A percentile compares a stretch with the other conserved stretches of the same genome.
These are phyloP conservation scores for Nepenthes alata DNA, from an alignment of 179 eudicot species.

Conservation along the genomic window DNA sequence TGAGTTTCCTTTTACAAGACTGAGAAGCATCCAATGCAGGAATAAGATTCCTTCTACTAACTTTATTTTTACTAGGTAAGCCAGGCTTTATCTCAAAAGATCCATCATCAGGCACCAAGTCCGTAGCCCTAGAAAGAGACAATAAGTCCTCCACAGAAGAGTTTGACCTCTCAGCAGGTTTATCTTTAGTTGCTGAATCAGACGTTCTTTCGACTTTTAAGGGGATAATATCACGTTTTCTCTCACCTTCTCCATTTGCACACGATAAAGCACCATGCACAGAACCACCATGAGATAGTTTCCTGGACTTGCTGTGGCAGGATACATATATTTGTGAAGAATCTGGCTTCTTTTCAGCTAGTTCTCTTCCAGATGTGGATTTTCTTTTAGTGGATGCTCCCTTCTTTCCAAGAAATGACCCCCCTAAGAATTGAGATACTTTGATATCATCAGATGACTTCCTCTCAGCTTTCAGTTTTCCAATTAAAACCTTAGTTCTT, in stretches of 20 bases:
- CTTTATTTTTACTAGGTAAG: slow-evolving; percentile 14
- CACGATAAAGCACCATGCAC: slow-evolving; percentile 26
- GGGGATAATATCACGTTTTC: slow-evolving; percentile 7
- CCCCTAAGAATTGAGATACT: slow-evolving; percentile 31
- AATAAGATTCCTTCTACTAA: slow-evolving; percentile 18
- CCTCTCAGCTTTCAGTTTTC: slow-evolving; percentile 28
- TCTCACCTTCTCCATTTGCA: slow-evolving; percentile 23
- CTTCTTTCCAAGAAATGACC: slow-evolving; percentile 49
- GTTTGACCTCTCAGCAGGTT: slow-evolving; percentile 17
- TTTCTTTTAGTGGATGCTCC: slow-evolving; percentile 54
- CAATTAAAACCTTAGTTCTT: slow-evolving; percentile 27
- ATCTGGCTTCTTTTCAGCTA: slow-evolving; percentile 22
- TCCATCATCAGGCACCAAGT: slow-evolving; percentile 27
- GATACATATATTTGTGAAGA: slow-evolving; percentile 21
- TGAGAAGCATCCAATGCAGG: slow-evolving; percentile 15
- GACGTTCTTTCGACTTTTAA: slow-evolving; percentile 9
- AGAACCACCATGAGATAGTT: slow-evolving; percentile 26
- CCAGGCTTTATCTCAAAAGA: slow-evolving; percentile 24
- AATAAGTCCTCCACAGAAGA: slow-evolving; percentile 15
- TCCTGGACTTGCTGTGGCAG: slow-evolving; percentile 22
- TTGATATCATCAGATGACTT: slow-evolving; percentile 28
- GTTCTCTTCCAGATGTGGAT: slow-evolving; percentile 16
- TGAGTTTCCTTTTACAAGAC: slow-evolving; percentile 45
- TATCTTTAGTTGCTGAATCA: slow-evolving; percentile 18
- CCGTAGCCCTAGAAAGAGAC: slow-evolving; percentile 17